These are phyloP conservation scores for Suaeda aralocaspica DNA, from an alignment of 148 eudicot genomes.

Conservation along the genomic window DNA sequence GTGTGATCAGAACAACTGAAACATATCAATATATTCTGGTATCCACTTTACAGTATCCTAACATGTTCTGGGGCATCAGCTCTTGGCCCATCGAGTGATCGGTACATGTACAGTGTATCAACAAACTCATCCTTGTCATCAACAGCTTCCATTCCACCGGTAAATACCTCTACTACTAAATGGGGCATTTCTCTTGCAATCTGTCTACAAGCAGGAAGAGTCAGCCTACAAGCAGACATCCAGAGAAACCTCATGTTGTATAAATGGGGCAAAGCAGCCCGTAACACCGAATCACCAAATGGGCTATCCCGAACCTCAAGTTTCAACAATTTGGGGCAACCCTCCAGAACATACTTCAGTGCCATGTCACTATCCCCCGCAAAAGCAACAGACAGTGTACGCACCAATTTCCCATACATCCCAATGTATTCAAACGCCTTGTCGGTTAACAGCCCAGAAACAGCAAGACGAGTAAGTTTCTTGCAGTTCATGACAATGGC, in stretches of 20 bases:
- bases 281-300: conserved; percentile 62
- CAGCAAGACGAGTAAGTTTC: conserved; percentile 76
- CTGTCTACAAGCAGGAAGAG: conserved; percentile 52
- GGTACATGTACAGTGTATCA: conserved; percentile 62
- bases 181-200: conserved; percentile 53
- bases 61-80: conserved; percentile 55
- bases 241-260: conserved; percentile 86
- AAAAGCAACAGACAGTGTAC: conserved; percentile 83
- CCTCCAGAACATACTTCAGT: conserved; percentile 63
- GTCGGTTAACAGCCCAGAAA: conserved; percentile 74
- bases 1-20: background rate
- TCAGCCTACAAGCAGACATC: conserved; percentile 67
- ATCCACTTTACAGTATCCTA: conserved; percentile 37
- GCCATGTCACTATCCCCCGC: conserved; percentile 75
- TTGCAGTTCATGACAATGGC: conserved; percentile 88
- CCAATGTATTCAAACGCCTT: conserved; percentile 68
- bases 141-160: conserved; percentile 23
- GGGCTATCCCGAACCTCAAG: conserved; percentile 91
- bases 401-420: conserved; percentile 57
- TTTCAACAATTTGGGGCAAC: conserved; percentile 70
- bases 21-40: background rate
- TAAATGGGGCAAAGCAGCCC: conserved; percentile 55
- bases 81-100: conserved; percentile 74
- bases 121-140: conserved; percentile 40
- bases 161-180: conserved; percentile 60